Percentiles rank a stretch among this genome's conserved stretches.
phyloP scores from a whole-genome alignment of 805 yeast genomes.

The Clavispora fructus region DNA sequence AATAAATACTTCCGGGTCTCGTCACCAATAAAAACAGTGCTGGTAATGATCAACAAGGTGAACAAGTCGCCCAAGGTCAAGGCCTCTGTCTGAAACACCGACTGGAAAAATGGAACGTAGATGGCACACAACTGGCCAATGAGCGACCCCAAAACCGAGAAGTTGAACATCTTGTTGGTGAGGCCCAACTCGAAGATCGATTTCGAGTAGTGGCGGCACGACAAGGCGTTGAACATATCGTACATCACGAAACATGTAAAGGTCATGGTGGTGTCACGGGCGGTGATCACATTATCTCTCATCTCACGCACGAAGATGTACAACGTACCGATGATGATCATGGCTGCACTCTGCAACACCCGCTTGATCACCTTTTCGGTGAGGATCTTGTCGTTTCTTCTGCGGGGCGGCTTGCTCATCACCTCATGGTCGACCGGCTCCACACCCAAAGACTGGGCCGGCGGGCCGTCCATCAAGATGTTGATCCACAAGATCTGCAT shows the following conservation, averaged over 20 bases:
- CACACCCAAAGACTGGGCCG: slow-evolving; percentile 95
- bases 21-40: slow-evolving; percentile 81
- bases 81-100: slow-evolving; percentile 92
- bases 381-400: slow-evolving; percentile 77
- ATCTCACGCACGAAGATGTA: slow-evolving; percentile 82
- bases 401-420: slow-evolving; percentile 94
- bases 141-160: slow-evolving; percentile 84
- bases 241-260: slow-evolving; percentile 93
- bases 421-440: slow-evolving; percentile 96
- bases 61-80: slow-evolving; percentile 64
- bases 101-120: slow-evolving; percentile 88
- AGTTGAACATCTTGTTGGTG: slow-evolving; percentile 83
- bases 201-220: slow-evolving; percentile 85
- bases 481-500: slow-evolving; percentile 99
- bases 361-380: slow-evolving; percentile 65
- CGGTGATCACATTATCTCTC: slow-evolving; percentile 76
- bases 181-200: slow-evolving; percentile 80
- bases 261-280: slow-evolving; percentile 98
- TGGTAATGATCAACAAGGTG: slow-evolving; percentile 57
- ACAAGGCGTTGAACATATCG: slow-evolving; percentile 94
- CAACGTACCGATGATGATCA: slow-evolving; percentile 81
- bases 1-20: slow-evolving; percentile 62
- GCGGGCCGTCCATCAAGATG: slow-evolving; percentile 98
- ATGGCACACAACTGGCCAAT: slow-evolving; percentile 91
- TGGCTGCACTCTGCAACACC: slow-evolving; percentile 67